phyloP scores from a whole-genome alignment of 2,329 filamentous ascomycete species.

The Diaporthe destruens region DNA sequence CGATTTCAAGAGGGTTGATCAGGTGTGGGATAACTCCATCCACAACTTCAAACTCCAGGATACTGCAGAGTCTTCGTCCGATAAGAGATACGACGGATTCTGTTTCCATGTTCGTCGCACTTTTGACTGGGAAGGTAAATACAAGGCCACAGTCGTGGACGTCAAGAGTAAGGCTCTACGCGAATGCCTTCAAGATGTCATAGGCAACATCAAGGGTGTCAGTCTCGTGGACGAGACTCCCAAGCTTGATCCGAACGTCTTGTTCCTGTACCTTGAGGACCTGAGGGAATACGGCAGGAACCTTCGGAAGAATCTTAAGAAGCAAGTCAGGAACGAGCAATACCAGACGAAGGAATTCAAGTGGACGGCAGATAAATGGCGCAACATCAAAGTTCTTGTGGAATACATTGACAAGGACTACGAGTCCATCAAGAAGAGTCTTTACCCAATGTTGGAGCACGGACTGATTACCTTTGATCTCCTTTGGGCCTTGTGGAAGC shows the following conservation, averaged over 20 bases:
- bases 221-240: slow-evolving; percentile 86
- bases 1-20: slow-evolving; percentile 66
- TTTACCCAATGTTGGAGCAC: slow-evolving; percentile 83
- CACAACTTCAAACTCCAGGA: slow-evolving; percentile 68
- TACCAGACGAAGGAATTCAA: slow-evolving; percentile 73
- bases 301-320: slow-evolving; percentile 70
- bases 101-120: slow-evolving; percentile 85
- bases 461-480: slow-evolving; percentile 91
- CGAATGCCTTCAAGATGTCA: slow-evolving; percentile 76
- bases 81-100: slow-evolving; percentile 79
- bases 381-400: slow-evolving; percentile 73
- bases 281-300: slow-evolving; percentile 66
- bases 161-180: slow-evolving; percentile 86
- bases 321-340: slow-evolving; percentile 61
- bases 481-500: slow-evolving; percentile 90
- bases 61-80: slow-evolving; percentile 59
- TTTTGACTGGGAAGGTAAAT: slow-evolving; percentile 89
- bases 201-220: slow-evolving; percentile 82
- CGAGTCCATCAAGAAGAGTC: slow-evolving; percentile 78
- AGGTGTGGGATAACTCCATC: slow-evolving; percentile 64
- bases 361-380: slow-evolving; percentile 68
- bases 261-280: slow-evolving; percentile 83
- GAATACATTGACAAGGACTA: slow-evolving; percentile 74
- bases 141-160: slow-evolving; percentile 78
- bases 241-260: slow-evolving; percentile 76